A percentile compares a stretch with the other conserved stretches of the same genome.
These are phyloP conservation scores for Claviceps capensis DNA, from an alignment of 2,329 filamentous ascomycete genomes.

Conservation along the genomic window DNA sequence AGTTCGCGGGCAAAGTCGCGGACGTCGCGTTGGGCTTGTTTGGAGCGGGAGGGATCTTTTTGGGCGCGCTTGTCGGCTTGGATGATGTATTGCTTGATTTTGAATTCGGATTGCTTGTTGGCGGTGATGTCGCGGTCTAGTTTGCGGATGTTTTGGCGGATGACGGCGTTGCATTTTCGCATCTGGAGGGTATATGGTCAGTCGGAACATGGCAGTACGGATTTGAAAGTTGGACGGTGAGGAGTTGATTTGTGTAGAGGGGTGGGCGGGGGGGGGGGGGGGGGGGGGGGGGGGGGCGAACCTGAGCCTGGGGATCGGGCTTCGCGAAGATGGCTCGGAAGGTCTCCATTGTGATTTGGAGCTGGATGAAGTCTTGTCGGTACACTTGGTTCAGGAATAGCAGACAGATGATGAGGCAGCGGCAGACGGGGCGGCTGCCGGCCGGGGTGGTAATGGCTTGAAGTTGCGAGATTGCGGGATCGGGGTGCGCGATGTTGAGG, in stretches of 20 bases:
- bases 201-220: neutral
- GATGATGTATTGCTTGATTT: constrained; percentile 75
- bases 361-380: neutral
- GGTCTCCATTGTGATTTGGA: constrained; percentile 55
- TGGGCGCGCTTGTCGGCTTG: constrained; percentile 70
- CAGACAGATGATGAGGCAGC: neutral
- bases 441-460: neutral
- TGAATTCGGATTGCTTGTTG: constrained; percentile 65
- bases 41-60: constrained; percentile 62
- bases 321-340: constrained; percentile 78
- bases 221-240: neutral
- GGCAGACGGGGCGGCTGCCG: neutral
- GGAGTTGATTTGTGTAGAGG: neutral
- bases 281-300: constrained; percentile 22
- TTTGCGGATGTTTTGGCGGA: constrained; percentile 82
- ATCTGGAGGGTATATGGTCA: constrained; percentile 39
- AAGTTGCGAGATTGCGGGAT: neutral
- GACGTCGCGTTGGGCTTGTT: constrained; percentile 69
- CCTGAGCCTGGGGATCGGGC: constrained; percentile 87
- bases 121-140: constrained; percentile 82
- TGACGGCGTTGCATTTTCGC: constrained; percentile 85
- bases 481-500: neutral
- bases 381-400: neutral
- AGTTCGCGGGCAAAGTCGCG: constrained; percentile 83
- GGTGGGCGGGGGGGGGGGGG: constrained; percentile 23